phyloP scores from a whole-genome alignment of 2,329 filamentous ascomycete genomes.

The Fusarium coffeatum region DNA sequence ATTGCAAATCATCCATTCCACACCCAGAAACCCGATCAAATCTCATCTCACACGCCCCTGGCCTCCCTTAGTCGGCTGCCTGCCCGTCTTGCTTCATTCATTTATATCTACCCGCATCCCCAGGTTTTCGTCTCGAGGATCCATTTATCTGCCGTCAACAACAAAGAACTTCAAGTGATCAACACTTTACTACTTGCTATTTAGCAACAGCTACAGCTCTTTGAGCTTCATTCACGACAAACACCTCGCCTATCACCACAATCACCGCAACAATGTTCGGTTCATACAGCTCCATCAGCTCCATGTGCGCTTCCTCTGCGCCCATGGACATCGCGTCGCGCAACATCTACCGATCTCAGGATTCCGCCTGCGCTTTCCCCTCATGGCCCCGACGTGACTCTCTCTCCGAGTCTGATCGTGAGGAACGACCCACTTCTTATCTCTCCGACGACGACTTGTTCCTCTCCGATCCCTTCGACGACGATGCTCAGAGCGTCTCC shows the following conservation, averaged over 20 bases:
- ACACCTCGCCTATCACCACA: conserved; percentile 39
- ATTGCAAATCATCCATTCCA: conserved; percentile 34
- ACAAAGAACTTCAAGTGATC: conserved; percentile 37
- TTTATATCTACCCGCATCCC: conserved; percentile 47
- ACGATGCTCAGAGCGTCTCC: conserved; percentile 61
- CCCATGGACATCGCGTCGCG: conserved; percentile 61
- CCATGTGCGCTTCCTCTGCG: conserved; percentile 56
- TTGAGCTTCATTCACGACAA: conserved; percentile 34
- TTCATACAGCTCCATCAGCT: conserved; percentile 64
- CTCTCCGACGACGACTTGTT: conserved; percentile 74
- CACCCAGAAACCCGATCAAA: conserved; percentile 24
- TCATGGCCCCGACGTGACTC: conserved; percentile 69
- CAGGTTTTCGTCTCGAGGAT: conserved; percentile 35
- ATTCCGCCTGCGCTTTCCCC: conserved; percentile 65
- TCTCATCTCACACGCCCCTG: conserved; percentile 35
- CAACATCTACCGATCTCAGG: conserved; percentile 54
- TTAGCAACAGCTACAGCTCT: conserved; percentile 33
- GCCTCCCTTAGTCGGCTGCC: conserved; percentile 43
- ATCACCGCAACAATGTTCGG: conserved; percentile 59
- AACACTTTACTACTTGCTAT: conserved; percentile 31
- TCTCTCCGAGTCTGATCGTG: conserved; percentile 57
- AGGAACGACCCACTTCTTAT: conserved; percentile 64
- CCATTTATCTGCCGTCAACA: conserved; percentile 35
- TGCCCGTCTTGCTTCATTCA: conserved; percentile 42
- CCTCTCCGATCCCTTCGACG: conserved; percentile 62